phyloP scores from a whole-genome alignment of 768 basidiomycete species.

The Collybiopsis confluens region DNA sequence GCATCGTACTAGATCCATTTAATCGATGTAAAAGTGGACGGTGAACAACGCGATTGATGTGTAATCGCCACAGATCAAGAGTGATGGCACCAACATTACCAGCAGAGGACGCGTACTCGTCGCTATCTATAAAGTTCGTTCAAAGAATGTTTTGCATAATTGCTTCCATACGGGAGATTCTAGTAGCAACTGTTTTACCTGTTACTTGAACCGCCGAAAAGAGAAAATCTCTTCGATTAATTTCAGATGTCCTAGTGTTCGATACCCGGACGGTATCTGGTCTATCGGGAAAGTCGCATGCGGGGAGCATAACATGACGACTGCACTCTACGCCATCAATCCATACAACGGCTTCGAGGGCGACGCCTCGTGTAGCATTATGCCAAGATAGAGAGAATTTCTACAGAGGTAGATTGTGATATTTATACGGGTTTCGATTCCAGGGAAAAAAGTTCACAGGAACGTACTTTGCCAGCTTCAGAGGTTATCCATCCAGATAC shows the following conservation, averaged over 20 bases:
- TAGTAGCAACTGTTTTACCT: background rate
- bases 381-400: conserved; percentile 4
- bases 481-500: background rate
- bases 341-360: background rate
- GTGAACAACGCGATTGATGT: background rate
- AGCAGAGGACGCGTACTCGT: background rate
- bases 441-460: background rate
- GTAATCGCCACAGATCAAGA: conserved; percentile 1
- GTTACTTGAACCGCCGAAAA: background rate
- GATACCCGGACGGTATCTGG: conserved; percentile 1
- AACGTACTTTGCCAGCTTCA: conserved; percentile 1
- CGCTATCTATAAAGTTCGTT: background rate
- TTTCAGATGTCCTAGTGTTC: background rate
- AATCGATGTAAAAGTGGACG: conserved; percentile 9
- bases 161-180: too few species aligned
- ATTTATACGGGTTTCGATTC: too few species aligned
- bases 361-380: background rate
- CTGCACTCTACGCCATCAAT: conserved; percentile 6
- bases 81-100: background rate
- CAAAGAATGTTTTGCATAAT: too few species aligned
- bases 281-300: background rate
- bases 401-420: background rate
- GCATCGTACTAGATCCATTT: conserved; percentile 20
- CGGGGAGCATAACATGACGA: conserved; percentile 4
- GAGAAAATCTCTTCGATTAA: conserved; percentile 2